Evolutionary conservation across 2,329 filamentous ascomycete species (phyloP).

Genomic region (Ceratocystis huliohia): DNA sequence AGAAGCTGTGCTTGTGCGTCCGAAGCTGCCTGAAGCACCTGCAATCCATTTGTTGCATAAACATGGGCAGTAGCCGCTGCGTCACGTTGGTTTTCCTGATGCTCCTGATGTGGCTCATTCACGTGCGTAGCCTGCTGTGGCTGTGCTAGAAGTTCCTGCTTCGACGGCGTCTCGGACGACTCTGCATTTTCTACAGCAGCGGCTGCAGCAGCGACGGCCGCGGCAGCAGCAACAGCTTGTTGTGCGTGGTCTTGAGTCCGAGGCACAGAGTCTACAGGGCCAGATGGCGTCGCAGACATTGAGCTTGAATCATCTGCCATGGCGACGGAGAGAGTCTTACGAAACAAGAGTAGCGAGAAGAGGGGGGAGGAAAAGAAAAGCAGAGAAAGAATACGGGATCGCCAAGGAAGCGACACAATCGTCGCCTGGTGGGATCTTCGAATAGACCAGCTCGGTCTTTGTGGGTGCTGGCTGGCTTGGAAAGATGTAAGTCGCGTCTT

Average conservation of each 20-base stretch:
- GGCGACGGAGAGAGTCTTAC: neutral
- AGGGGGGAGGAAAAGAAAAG: neutral
- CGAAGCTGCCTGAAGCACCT: conserved; percentile 36
- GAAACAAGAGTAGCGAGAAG: neutral
- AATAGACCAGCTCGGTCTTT: neutral
- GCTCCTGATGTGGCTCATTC: conserved; percentile 9
- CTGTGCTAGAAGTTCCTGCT: neutral
- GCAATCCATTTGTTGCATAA: conserved; percentile 36
- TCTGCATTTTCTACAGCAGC: neutral
- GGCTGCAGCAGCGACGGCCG: conserved; percentile 2
- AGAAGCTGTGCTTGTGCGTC: conserved; percentile 34
- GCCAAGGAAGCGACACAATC: too few relatives aligned
- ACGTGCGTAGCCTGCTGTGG: neutral
- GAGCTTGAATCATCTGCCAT: conserved; percentile 11
- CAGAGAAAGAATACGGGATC: too few relatives aligned
- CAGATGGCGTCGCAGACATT: neutral
- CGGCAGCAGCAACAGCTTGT: neutral
- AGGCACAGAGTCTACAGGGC: conserved; percentile 14
- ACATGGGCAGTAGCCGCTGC: conserved; percentile 28
- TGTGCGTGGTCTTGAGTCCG: conserved; percentile 10
- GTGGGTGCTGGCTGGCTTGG: neutral
- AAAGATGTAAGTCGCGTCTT: conserved; percentile 21
- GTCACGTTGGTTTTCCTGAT: conserved; percentile 14
- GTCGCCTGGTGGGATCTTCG: too few relatives aligned
- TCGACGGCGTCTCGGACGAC: neutral